Percentiles rank a stretch among this genome's conserved stretches.
Conservation (phyloP, 1,284 basidiomycete species). For the Trichosporon coremiiforme region DNA sequence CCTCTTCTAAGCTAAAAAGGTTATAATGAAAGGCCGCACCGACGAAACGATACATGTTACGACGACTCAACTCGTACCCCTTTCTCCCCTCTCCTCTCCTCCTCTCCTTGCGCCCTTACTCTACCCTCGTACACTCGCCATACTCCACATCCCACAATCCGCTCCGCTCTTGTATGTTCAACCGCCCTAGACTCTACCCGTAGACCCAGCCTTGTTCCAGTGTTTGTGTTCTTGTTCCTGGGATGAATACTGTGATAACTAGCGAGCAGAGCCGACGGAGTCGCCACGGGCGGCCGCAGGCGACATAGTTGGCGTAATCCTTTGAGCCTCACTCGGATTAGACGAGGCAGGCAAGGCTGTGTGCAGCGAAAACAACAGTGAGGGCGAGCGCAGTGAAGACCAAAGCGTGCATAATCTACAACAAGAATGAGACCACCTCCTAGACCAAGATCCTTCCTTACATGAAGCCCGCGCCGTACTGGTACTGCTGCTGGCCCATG, state of each 20-base stretch:
- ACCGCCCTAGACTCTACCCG: neutral
- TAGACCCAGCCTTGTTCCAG: neutral
- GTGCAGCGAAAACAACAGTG: no score
- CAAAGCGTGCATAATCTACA: slow-evolving; percentile 14
- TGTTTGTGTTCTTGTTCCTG: slow-evolving; percentile 20
- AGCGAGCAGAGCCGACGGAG: neutral
- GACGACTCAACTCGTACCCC: slow-evolving; percentile 1
- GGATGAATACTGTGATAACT: slow-evolving; percentile 21
- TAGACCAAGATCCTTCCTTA: neutral
- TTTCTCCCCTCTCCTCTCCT: neutral
- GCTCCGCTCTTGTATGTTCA: no score
- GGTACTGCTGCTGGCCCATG: neutral
- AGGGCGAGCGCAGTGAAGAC: neutral
- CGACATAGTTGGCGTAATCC: no score
- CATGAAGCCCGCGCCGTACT: slow-evolving; percentile 4
- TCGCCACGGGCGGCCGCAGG: no score
- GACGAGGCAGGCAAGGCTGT: no score
- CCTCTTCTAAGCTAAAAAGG: slow-evolving; percentile 1
- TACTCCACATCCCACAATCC: no score
- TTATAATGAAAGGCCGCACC: no score
- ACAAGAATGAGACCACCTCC: neutral
- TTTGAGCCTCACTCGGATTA: no score
- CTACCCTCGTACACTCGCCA: no score
- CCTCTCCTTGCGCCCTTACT: no score
- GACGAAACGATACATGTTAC: neutral